These are phyloP conservation scores for Gossypium lobatum DNA, from an alignment of 441 rosid genomes.

Conservation along the genomic window DNA sequence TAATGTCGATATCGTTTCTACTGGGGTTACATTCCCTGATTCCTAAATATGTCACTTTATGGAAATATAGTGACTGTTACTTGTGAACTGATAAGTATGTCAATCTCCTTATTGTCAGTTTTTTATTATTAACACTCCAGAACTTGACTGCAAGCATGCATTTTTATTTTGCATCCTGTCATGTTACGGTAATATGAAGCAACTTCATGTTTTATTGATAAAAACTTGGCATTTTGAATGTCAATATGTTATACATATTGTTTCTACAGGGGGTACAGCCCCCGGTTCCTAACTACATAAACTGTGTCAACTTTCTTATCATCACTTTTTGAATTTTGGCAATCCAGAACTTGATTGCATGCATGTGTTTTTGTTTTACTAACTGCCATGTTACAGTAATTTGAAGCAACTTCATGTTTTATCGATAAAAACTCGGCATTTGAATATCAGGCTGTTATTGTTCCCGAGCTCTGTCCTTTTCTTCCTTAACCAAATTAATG, in stretches of 20 bases:
- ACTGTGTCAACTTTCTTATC: too few relatives aligned
- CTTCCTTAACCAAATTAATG: too few relatives aligned
- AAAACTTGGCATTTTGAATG: background rate
- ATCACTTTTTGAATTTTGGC: too few relatives aligned
- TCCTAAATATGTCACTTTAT: conserved; percentile 60
- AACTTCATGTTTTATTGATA: background rate
- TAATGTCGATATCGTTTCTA: background rate
- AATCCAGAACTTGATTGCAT: too few relatives aligned
- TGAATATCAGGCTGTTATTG: background rate
- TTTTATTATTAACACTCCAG: background rate
- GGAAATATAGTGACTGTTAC: conserved; percentile 67
- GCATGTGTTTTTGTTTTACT: too few relatives aligned
- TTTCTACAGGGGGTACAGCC: too few relatives aligned
- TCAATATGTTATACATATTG: too few relatives aligned
- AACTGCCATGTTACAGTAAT: background rate
- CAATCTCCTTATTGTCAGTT: background rate
- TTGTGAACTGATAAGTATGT: conserved; percentile 57
- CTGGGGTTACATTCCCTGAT: conserved; percentile 48
- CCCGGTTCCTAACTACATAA: too few relatives aligned
- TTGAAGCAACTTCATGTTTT: background rate
- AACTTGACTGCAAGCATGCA: background rate
- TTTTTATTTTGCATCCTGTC: background rate
- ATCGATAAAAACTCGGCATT: background rate
- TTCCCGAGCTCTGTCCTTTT: too few relatives aligned
- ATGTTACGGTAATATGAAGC: background rate